Percentiles rank a stretch among this genome's conserved stretches.
Conservation (phyloP, 2,329 filamentous ascomycete genomes). For the Cryphonectria japonica region DNA sequence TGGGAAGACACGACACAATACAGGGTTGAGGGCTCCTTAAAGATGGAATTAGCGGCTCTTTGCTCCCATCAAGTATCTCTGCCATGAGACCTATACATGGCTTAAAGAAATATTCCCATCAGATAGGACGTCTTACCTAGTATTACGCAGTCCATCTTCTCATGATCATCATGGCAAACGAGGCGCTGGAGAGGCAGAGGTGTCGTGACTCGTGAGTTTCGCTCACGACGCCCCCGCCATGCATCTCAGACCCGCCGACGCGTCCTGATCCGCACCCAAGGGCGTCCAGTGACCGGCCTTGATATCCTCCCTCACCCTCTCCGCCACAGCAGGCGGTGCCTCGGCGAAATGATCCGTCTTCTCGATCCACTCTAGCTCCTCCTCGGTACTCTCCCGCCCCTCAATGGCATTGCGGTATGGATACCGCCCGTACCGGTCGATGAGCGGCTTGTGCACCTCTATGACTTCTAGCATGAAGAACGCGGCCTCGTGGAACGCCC, state of each 20-base stretch:
- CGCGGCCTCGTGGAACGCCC: constrained; percentile 29
- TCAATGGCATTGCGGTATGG: constrained; percentile 36
- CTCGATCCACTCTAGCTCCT: constrained; percentile 35
- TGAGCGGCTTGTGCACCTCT: constrained; percentile 36
- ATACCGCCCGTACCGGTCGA: constrained; percentile 37
- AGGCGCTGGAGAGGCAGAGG: too few species aligned
- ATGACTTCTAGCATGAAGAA: constrained; percentile 36
- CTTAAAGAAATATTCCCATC: too few species aligned
- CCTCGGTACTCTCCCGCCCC: constrained; percentile 33
- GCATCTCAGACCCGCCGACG: neutral
- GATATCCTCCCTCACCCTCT: constrained; percentile 30
- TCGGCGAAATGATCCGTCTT: constrained; percentile 30
- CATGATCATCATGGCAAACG: too few species aligned
- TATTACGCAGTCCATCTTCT: too few species aligned
- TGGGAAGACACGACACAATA: too few species aligned
- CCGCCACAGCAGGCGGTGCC: constrained; percentile 28
- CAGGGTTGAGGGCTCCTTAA: too few species aligned
- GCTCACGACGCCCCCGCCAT: too few species aligned
- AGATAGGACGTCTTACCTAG: too few species aligned
- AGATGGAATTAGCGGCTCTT: too few species aligned
- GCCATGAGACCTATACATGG: too few species aligned
- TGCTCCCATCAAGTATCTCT: too few species aligned
- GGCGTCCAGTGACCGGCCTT: constrained; percentile 33
- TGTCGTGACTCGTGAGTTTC: too few species aligned
- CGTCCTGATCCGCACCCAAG: constrained; percentile 25